Conservation (phyloP, 495 filamentous ascomycete genomes). For the Xylaria palmicola region DNA sequence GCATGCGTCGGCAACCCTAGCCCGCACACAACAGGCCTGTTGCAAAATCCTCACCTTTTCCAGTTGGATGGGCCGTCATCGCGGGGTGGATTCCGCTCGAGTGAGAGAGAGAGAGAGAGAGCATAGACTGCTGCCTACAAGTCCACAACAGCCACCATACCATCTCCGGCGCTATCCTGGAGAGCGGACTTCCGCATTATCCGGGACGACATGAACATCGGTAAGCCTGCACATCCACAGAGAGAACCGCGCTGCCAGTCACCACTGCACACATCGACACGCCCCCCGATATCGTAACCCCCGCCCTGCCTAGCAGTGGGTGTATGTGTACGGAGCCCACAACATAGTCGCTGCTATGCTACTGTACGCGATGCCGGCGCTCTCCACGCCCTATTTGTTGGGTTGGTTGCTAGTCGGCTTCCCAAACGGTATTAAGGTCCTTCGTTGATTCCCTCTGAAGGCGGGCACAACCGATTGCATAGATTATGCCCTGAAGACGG, state of each 20-base stretch:
- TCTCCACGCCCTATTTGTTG: neutral
- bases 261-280: slow-evolving; percentile 16
- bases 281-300: slow-evolving; percentile 2
- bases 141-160: neutral
- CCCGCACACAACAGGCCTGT: slow-evolving; percentile 9
- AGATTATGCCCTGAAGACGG: neutral
- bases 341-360: neutral
- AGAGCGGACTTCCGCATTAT: slow-evolving; percentile 3
- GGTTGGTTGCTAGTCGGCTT: neutral
- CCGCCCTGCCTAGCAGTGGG: slow-evolving; percentile 8
- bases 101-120: neutral
- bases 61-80: neutral
- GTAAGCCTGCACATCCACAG: slow-evolving; percentile 4
- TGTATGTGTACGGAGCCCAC: too few species aligned
- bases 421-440: slow-evolving; percentile 1
- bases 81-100: neutral
- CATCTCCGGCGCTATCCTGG: neutral
- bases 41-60: neutral
- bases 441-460: neutral
- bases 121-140: neutral
- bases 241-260: slow-evolving; percentile 8
- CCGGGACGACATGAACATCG: slow-evolving; percentile 7
- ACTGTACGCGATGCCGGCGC: slow-evolving; percentile 4
- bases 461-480: neutral
- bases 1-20: slow-evolving; percentile 3